Conservation (phyloP, 148 eudicot species). For the Vaccinium vitisidaea region DNA sequence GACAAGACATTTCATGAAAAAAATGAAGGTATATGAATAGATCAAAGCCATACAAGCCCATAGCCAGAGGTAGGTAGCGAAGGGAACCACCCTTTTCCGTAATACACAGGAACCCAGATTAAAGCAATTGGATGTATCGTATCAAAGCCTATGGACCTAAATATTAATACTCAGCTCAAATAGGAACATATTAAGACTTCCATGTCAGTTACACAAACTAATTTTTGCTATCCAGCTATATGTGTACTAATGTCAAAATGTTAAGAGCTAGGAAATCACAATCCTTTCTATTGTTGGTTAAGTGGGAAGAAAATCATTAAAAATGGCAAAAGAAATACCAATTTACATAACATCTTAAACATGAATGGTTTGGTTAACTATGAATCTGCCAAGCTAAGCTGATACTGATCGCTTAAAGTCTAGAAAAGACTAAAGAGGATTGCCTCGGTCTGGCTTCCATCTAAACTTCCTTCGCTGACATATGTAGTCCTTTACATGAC, state of each 20-base stretch:
- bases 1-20: not conserved
- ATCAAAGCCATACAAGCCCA: not conserved
- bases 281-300: not conserved
- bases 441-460: not conserved
- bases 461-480: not conserved
- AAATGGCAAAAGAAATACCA: not conserved
- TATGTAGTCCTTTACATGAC: not conserved
- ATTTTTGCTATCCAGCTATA: not conserved
- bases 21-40: constrained; percentile 8
- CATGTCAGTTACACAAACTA: not conserved
- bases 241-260: not conserved
- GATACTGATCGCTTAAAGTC: not conserved
- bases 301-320: not conserved
- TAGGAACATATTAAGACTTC: not conserved
- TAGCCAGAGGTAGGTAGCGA: not conserved
- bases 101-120: not conserved
- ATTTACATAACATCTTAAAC: not conserved
- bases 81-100: not conserved
- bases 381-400: constrained; percentile 2
- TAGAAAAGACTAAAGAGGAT: not conserved
- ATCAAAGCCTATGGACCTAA: constrained; percentile 6
- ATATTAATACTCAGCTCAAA: not conserved
- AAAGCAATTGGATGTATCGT: not conserved
- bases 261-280: not conserved
- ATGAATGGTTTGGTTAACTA: not conserved